Evolutionary conservation across 371 early-diverging fungal genomes (phyloP), one percentile per base, ranked within the genome.

Genomic region (Rhizopus arrhizus): DNA sequence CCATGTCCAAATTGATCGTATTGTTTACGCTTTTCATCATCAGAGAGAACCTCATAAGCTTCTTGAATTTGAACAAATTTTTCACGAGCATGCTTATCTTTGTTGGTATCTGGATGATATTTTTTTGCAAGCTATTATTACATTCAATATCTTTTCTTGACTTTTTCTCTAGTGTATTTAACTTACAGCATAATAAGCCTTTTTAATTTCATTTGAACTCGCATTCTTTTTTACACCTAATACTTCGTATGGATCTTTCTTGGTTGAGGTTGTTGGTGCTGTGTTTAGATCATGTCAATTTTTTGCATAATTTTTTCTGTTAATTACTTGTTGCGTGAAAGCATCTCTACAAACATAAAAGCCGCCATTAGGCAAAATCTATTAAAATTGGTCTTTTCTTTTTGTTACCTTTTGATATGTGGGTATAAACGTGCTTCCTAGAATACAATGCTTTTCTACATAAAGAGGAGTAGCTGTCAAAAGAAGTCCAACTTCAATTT

Each of bases 81-180:
- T 65, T 95, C 96, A 54, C 94, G 91, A 16, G 96, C 94, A 1
- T 78, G 80, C 35, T 86, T 78, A 34, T 90, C 92, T 70, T 91
- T 95, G 85, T 94, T 95, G 13, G 95, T 95, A 73, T 96, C 98
- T 2, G 98, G 98, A 69, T 97, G 98, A 73, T 90, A 95, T 74
- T 95, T 87, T 68, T 95, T 94, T 12, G 96, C 98, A 46, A 94
- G 78, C 87, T 92, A 69, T 33, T 3, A 22, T 3, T 33, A 6
- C 1, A n/a, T 22, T 43, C 51, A 49, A 56, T 58, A 22, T 43
- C 8, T 58, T 22, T 7, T 33, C 40, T 48, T 22, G 22, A 22
- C 47, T 50, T 35, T 32, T 32, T 28, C 15, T 34, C 3, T 12
- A 2, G 22, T 22, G 31, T 38, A 35, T 13, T 28, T 28, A 41